phyloP scores from a whole-genome alignment of 164 flowering plant species.

The Malania oleifera region DNA sequence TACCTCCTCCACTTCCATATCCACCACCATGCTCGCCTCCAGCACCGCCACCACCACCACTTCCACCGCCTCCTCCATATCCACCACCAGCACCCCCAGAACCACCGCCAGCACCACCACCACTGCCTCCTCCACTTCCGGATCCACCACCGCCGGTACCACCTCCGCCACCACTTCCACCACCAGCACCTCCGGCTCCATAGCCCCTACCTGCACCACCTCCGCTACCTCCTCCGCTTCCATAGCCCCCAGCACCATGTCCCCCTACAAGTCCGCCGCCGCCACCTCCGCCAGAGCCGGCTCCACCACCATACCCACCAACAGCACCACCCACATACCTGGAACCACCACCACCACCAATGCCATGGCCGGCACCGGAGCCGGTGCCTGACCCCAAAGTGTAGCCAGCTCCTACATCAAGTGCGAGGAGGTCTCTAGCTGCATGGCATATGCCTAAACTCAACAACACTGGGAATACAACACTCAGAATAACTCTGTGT shows the following conservation, averaged over 20 bases:
- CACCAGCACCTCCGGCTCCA: constrained; percentile 14
- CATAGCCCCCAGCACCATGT: constrained; percentile 14
- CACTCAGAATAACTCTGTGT: constrained; percentile 6
- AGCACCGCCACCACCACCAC: constrained; percentile 11
- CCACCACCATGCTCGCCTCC: constrained; percentile 17
- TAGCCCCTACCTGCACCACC: too few species aligned
- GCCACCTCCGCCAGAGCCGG: constrained; percentile 6
- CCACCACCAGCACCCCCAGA: constrained; percentile 10
- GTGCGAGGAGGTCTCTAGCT: constrained; percentile 24
- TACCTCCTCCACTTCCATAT: constrained; percentile 21
- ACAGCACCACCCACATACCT: constrained; percentile 15
- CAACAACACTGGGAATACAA: constrained; percentile 20
- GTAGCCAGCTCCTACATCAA: constrained; percentile 13
- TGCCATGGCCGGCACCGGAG: constrained; percentile 11
- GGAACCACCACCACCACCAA: constrained; percentile 9
- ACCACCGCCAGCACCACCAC: constrained; percentile 8
- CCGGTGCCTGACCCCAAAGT: too few species aligned
- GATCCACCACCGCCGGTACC: constrained; percentile 12
- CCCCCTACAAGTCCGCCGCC: constrained; percentile 12
- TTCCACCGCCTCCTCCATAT: constrained; percentile 7
- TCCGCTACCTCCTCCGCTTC: constrained; percentile 3
- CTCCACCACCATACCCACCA: constrained; percentile 11
- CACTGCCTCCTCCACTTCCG: constrained; percentile 3
- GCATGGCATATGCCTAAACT: constrained; percentile 25
- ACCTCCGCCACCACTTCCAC: constrained; percentile 5